A percentile compares a stretch with the other conserved stretches of the same genome.
Evolutionary conservation across 208 protist species (phyloP).

Genomic region (Wallacemonas sp.): DNA sequence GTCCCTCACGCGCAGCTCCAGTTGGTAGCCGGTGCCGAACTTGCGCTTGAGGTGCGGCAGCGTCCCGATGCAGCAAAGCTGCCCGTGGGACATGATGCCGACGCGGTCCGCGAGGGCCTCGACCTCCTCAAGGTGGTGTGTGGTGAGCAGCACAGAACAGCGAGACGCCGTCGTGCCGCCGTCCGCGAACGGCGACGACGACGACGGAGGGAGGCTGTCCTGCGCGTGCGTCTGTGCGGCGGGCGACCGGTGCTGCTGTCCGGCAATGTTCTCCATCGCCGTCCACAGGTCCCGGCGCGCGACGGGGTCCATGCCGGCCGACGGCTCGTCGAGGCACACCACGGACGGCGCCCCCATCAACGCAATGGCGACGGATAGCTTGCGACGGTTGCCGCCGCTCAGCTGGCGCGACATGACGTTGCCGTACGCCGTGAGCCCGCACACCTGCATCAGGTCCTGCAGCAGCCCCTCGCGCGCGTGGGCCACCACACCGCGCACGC

Average conservation of each 20-base stretch:
- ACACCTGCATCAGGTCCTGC: constrained; percentile 30
- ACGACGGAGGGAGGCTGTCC: constrained; percentile 48
- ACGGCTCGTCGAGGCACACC: constrained; percentile 81
- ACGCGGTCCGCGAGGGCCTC: constrained; percentile 83
- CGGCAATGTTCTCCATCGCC: constrained; percentile 49
- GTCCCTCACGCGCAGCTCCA: constrained; percentile 45
- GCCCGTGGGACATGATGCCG: constrained; percentile 90
- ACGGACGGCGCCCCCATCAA: constrained; percentile 67
- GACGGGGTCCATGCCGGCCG: constrained; percentile 70
- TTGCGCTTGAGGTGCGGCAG: constrained; percentile 82
- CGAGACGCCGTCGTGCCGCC: constrained; percentile 17
- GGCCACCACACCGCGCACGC: constrained; percentile 70
- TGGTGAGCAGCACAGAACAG: constrained; percentile 85
- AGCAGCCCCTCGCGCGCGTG: constrained; percentile 26
- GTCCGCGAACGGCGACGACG: not conserved
- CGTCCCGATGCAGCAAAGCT: constrained; percentile 84
- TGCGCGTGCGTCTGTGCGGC: constrained; percentile 52
- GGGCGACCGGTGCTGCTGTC: constrained; percentile 22
- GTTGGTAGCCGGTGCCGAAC: constrained; percentile 74
- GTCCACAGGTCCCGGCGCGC: constrained; percentile 69
- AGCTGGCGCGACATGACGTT: constrained; percentile 35
- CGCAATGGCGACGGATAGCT: constrained; percentile 75
- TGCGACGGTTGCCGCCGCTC: constrained; percentile 80
- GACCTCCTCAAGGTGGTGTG: constrained; percentile 93
- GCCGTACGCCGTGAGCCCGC: constrained; percentile 34